Evolutionary conservation across 2,329 filamentous ascomycete species (phyloP).

Genomic region (Endothia cerciana): DNA sequence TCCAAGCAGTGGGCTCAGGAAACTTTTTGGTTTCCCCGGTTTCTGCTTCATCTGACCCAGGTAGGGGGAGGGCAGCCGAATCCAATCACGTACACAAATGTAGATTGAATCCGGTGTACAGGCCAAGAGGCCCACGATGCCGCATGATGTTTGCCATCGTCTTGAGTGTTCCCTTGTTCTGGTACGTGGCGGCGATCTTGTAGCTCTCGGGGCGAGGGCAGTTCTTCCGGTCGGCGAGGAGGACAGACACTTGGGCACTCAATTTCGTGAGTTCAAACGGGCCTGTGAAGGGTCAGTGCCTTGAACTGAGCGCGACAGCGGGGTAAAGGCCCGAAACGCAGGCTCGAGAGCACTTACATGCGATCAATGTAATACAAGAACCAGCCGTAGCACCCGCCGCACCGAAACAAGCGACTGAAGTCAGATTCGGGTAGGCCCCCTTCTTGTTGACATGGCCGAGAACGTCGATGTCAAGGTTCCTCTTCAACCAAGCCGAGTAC

Average conservation of each 20-base stretch:
- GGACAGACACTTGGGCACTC: conserved; percentile 81
- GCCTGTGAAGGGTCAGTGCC: conserved; percentile 46
- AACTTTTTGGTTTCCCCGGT: neutral
- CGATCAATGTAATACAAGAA: conserved; percentile 77
- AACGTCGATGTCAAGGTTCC: conserved; percentile 70
- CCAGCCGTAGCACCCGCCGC: conserved; percentile 79
- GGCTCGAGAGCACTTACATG: conserved; percentile 57
- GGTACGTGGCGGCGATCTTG: conserved; percentile 69
- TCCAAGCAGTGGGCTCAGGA: neutral
- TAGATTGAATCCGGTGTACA: conserved; percentile 81
- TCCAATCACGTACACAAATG: conserved; percentile 68
- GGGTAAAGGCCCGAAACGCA: conserved; percentile 9
- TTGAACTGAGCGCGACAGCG: neutral
- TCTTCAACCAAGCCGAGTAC: conserved; percentile 71
- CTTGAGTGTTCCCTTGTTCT: conserved; percentile 76
- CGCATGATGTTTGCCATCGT: conserved; percentile 78
- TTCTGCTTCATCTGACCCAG: neutral
- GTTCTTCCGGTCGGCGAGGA: conserved; percentile 66
- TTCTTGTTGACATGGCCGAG: conserved; percentile 71
- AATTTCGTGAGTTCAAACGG: conserved; percentile 91
- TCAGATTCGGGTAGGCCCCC: conserved; percentile 72
- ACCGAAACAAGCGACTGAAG: conserved; percentile 77
- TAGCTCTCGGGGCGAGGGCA: conserved; percentile 53
- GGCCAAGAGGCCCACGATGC: conserved; percentile 71
- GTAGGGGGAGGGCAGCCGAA: neutral